Percentiles rank a stretch among this genome's conserved stretches.
Conservation (phyloP, 176 grass and related monocot genomes). For the Ensete ventricosum region DNA sequence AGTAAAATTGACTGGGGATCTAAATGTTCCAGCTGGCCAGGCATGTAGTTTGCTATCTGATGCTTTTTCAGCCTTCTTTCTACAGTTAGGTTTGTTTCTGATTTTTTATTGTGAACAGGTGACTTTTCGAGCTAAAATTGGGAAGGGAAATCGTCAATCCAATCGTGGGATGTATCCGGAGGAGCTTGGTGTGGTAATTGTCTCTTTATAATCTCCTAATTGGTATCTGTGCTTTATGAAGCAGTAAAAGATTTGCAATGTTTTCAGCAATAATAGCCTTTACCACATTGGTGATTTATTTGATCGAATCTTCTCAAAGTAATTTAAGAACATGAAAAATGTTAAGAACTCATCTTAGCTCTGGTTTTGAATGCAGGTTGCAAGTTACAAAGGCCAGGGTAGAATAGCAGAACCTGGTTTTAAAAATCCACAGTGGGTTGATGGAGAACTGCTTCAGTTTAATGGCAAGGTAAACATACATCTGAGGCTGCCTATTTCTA, state of each 20-base stretch:
- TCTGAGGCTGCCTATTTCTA: background rate
- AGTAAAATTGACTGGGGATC: conserved; percentile 93
- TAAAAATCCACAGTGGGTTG: conserved; percentile 90
- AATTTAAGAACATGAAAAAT: background rate
- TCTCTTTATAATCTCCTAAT: background rate
- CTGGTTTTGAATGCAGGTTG: conserved; percentile 30
- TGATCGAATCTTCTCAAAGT: background rate
- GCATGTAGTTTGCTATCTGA: conserved; percentile 23
- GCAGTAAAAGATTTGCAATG: too few relatives aligned
- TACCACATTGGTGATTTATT: background rate
- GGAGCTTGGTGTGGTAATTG: conserved; percentile 88
- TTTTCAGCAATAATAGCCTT: background rate
- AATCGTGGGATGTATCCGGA: conserved; percentile 82
- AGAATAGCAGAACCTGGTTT: conserved; percentile 91
- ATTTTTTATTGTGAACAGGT: conserved; percentile 33
- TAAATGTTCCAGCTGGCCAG: conserved; percentile 93
- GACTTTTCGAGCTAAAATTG: conserved; percentile 92
- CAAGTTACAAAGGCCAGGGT: conserved; percentile 80
- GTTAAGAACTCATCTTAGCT: background rate
- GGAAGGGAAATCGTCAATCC: conserved; percentile 51
- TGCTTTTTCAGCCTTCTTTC: background rate
- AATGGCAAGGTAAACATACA: conserved; percentile 81
- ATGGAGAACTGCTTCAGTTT: conserved; percentile 80
- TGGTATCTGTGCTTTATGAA: background rate
- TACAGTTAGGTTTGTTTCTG: background rate